Conservation (phyloP, 495 filamentous ascomycete species). For the Aspergillus affinis region DNA sequence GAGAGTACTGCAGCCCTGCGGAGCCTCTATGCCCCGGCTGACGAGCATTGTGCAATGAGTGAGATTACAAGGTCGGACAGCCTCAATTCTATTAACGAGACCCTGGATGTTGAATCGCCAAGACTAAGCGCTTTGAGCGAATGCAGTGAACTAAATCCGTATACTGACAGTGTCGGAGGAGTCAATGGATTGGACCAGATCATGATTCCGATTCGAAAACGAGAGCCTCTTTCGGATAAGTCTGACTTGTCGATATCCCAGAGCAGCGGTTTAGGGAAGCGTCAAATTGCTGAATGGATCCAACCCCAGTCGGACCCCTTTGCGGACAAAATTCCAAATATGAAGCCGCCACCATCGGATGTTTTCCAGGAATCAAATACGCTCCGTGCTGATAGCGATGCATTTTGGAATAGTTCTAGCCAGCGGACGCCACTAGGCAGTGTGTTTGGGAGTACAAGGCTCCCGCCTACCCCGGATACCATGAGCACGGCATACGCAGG, state of each 20-base stretch:
- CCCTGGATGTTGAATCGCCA: slow-evolving; percentile 51
- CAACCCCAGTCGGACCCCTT: slow-evolving; percentile 21
- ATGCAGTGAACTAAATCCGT: slow-evolving; percentile 71
- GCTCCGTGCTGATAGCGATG: slow-evolving; percentile 19
- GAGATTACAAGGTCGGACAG: slow-evolving; percentile 40
- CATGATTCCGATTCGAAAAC: slow-evolving; percentile 34
- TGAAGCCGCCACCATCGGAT: slow-evolving; percentile 22
- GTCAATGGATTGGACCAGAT: slow-evolving; percentile 30
- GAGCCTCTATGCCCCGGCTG: slow-evolving; percentile 57
- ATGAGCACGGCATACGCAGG: slow-evolving; percentile 43
- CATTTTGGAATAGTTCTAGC: slow-evolving; percentile 25
- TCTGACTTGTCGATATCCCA: slow-evolving; percentile 21
- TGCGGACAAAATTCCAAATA: slow-evolving; percentile 22
- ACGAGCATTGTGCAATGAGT: slow-evolving; percentile 34
- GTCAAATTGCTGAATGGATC: slow-evolving; percentile 35
- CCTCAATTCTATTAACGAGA: slow-evolving; percentile 34
- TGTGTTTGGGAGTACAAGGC: slow-evolving; percentile 34
- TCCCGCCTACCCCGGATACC: slow-evolving; percentile 48
- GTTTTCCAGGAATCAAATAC: slow-evolving; percentile 18
- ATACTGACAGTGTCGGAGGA: slow-evolving; percentile 34
- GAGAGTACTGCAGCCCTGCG: slow-evolving; percentile 64
- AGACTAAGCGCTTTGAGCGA: slow-evolving; percentile 76
- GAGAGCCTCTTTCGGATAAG: slow-evolving; percentile 16
- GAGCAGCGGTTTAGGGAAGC: slow-evolving; percentile 17
- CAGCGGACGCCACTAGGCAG: slow-evolving; percentile 31